Percentiles rank a stretch among this genome's conserved stretches.
phyloP scores from a whole-genome alignment of 345 rosid genomes.

The Brassica carinata region DNA sequence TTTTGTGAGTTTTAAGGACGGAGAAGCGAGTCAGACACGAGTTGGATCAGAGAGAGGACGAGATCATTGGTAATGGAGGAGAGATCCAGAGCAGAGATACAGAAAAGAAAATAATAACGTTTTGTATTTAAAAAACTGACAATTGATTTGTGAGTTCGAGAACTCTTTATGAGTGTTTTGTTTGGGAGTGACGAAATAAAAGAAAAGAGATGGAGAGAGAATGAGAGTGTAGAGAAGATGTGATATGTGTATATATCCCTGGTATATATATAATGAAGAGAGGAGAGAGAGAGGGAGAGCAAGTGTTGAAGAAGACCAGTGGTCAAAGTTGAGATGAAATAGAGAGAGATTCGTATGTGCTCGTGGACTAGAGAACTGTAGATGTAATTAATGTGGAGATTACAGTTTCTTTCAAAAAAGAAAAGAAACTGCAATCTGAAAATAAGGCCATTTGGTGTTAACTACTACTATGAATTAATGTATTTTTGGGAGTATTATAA shows the following conservation, averaged over 20 bases:
- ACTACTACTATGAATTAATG: neutral
- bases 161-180: constrained; percentile 37
- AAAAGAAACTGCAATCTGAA: neutral
- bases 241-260: constrained; percentile 6
- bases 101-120: constrained; percentile 19
- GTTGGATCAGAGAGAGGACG: constrained; percentile 22
- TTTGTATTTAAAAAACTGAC: constrained; percentile 35
- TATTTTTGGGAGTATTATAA: neutral
- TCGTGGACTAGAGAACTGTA: neutral
- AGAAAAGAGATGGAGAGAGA: neutral
- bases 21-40: constrained; percentile 20
- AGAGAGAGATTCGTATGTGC: constrained; percentile 17
- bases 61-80: constrained; percentile 21
- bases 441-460: neutral
- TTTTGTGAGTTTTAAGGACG: constrained; percentile 1
- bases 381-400: neutral
- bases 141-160: constrained; percentile 45
- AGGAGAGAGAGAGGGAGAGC: neutral
- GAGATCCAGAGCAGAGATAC: constrained; percentile 22
- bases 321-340: constrained; percentile 47
- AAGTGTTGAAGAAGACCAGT: constrained; percentile 42
- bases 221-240: constrained; percentile 28
- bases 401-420: neutral
- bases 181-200: constrained; percentile 16
- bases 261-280: constrained; percentile 12